Evolutionary conservation across 1,284 basidiomycete species (phyloP).

Genomic region (Ustilago sp.): DNA sequence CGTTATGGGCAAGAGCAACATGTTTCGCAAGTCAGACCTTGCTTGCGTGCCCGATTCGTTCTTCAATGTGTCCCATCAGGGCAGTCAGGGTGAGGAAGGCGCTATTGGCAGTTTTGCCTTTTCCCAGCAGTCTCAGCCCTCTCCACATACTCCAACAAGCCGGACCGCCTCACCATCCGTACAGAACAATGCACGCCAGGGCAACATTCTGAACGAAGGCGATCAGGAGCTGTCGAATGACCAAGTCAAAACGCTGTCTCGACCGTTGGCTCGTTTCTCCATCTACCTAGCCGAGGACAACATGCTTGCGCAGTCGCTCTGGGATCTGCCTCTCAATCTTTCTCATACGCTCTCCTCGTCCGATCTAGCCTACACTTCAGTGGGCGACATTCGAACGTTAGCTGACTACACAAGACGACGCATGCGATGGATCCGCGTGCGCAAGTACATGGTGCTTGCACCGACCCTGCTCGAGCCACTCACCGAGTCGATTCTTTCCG

Average conservation of each 20-base stretch:
- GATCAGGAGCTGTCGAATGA: conserved; percentile 23
- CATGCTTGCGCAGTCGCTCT: conserved; percentile 67
- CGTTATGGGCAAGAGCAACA: conserved; percentile 95
- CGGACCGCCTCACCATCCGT: conserved; percentile 14
- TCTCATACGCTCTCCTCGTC: conserved; percentile 56
- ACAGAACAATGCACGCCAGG: neutral
- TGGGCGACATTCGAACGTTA: conserved; percentile 66
- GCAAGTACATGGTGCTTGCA: conserved; percentile 65
- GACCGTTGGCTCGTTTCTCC: conserved; percentile 65
- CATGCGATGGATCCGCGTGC: conserved; percentile 69
- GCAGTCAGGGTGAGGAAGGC: conserved; percentile 53
- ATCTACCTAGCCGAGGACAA: conserved; percentile 69
- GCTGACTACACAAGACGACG: conserved; percentile 61
- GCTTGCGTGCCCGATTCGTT: conserved; percentile 72
- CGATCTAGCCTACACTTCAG: conserved; percentile 63
- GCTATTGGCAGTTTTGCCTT: conserved; percentile 64
- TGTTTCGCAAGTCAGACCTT: conserved; percentile 90
- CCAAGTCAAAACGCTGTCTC: conserved; percentile 37
- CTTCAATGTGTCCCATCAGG: conserved; percentile 57
- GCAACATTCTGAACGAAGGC: neutral
- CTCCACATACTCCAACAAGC: conserved; percentile 1
- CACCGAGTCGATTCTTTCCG: conserved; percentile 66
- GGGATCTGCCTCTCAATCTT: conserved; percentile 57
- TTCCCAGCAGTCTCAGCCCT: conserved; percentile 19
- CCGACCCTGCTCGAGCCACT: conserved; percentile 66